Percentiles rank a stretch among this genome's conserved stretches.
phyloP scores from a whole-genome alignment of 1,284 basidiomycete genomes.

The Serendipita sp. region DNA sequence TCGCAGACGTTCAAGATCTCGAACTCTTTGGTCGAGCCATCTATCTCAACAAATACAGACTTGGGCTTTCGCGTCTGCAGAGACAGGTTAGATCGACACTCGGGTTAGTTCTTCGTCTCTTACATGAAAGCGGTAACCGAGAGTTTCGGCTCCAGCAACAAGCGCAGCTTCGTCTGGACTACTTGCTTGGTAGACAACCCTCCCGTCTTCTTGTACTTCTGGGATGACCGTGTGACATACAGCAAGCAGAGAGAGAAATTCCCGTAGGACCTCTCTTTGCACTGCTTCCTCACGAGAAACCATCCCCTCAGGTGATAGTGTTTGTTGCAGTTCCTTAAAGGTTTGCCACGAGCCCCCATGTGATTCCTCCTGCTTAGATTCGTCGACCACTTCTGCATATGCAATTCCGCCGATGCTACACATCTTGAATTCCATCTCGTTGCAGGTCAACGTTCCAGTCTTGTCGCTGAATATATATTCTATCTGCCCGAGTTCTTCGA shows the following conservation, averaged over 20 bases:
- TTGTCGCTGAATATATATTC: constrained; percentile 99
- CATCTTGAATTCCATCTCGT: constrained; percentile 96
- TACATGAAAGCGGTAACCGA: constrained; percentile 91
- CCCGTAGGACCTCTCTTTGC: constrained; percentile 50
- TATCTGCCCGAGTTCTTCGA: constrained; percentile 97
- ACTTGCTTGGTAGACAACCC: constrained; percentile 86
- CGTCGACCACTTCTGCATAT: constrained; percentile 83
- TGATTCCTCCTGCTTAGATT: constrained; percentile 47
- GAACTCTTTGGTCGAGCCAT: constrained; percentile 64
- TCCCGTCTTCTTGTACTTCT: constrained; percentile 68
- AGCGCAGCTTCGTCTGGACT: constrained; percentile 97
- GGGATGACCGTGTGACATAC: constrained; percentile 99
- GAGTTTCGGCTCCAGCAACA: constrained; percentile 82
- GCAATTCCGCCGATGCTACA: constrained; percentile 80
- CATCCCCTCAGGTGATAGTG: constrained; percentile 29
- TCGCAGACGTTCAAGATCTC: constrained; percentile 95
- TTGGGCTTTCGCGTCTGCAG: constrained; percentile 86
- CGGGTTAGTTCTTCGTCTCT: constrained; percentile 17
- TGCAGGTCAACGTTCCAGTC: constrained; percentile 91
- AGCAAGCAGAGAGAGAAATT: constrained; percentile 83
- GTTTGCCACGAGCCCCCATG: constrained; percentile 39
- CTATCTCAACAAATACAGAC: constrained; percentile 79
- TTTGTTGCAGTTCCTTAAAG: constrained; percentile 53
- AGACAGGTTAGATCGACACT: constrained; percentile 4
- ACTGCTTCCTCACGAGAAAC: constrained; percentile 28